phyloP scores from a whole-genome alignment of 805 yeast genomes.

The Starmerella powellii region DNA sequence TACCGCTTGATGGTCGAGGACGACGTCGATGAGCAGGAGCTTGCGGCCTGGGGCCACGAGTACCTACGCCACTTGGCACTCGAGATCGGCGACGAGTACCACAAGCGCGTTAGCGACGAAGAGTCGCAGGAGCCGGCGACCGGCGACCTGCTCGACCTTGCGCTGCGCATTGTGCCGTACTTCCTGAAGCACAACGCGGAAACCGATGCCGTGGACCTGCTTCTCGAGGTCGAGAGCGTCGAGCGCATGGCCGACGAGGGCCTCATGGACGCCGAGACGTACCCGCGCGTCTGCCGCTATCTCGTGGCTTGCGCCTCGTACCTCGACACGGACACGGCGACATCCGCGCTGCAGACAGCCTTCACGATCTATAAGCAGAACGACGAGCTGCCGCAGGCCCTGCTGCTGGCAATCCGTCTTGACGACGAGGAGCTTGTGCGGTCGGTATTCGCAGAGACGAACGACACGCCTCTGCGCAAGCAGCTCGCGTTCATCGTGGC shows the following conservation, averaged over 20 bases:
- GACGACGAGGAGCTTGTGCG: slow-evolving; percentile 69
- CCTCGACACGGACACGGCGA: slow-evolving; percentile 88
- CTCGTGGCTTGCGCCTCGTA: slow-evolving; percentile 95
- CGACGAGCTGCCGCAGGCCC: slow-evolving; percentile 75
- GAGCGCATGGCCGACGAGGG: slow-evolving; percentile 54
- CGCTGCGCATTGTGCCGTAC: slow-evolving; percentile 71
- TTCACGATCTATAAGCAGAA: slow-evolving; percentile 70
- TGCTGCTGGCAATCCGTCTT: slow-evolving; percentile 68
- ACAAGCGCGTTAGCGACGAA: slow-evolving; percentile 31
- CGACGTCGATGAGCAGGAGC: slow-evolving; percentile 42
- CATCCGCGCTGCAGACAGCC: slow-evolving; percentile 75
- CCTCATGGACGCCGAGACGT: slow-evolving; percentile 74
- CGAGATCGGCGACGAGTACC: slow-evolving; percentile 83
- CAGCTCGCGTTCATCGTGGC: slow-evolving; percentile 86
- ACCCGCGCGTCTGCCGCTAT: slow-evolving; percentile 79
- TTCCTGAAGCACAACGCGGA: slow-evolving; percentile 93
- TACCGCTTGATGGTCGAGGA: slow-evolving; percentile 57
- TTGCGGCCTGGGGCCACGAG: slow-evolving; percentile 81
- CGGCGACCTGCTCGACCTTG: slow-evolving; percentile 45
- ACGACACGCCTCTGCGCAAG: slow-evolving; percentile 62
- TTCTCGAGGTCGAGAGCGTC: slow-evolving; percentile 78
- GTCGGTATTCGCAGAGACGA: slow-evolving; percentile 51
- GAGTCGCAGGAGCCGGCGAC: slow-evolving; percentile 19
- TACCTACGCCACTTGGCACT: slow-evolving; percentile 90
- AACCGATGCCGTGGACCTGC: slow-evolving; percentile 92